Evolutionary conservation across 1,284 basidiomycete genomes (phyloP).

Genomic region (Sporisorium sorghi): DNA sequence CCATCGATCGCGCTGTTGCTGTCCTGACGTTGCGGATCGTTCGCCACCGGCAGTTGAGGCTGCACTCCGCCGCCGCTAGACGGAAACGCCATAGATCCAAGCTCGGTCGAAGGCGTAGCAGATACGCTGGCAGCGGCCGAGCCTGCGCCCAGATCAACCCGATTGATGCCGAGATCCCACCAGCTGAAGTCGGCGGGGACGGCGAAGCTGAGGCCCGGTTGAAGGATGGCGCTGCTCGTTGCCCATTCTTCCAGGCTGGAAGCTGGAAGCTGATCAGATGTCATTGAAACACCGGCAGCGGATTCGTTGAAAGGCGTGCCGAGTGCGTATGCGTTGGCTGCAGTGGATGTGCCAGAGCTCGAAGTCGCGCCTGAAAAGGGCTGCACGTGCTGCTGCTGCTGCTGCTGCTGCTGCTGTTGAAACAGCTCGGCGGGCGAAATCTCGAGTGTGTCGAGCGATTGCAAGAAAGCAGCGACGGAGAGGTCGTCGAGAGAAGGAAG

Average conservation of each 20-base stretch:
- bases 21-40: background rate
- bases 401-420: slow-evolving; percentile 35
- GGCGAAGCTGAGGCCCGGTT: slow-evolving; percentile 61
- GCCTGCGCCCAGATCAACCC: slow-evolving; percentile 13
- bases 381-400: slow-evolving; percentile 24
- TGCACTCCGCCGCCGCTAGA: background rate
- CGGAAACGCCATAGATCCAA: slow-evolving; percentile 12
- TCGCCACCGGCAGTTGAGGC: background rate
- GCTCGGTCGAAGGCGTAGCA: slow-evolving; percentile 24
- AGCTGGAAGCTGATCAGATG: slow-evolving; percentile 10
- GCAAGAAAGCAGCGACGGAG: slow-evolving; percentile 64
- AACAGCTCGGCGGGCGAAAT: slow-evolving; percentile 59
- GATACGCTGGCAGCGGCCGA: slow-evolving; percentile 22
- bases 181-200: slow-evolving; percentile 67
- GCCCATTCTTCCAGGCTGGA: slow-evolving; percentile 40
- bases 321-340: background rate
- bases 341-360: background rate
- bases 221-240: slow-evolving; percentile 52
- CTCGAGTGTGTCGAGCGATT: slow-evolving; percentile 66
- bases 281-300: background rate
- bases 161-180: slow-evolving; percentile 62
- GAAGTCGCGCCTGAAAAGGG: slow-evolving; percentile 24
- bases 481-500: slow-evolving; percentile 56
- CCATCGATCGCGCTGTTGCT: background rate
- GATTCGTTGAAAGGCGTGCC: slow-evolving; percentile 10